A percentile compares a stretch with the other conserved stretches of the same genome.
Conservation (phyloP, 1,139 yeast genomes). For the Geotrichum klebahnii region DNA sequence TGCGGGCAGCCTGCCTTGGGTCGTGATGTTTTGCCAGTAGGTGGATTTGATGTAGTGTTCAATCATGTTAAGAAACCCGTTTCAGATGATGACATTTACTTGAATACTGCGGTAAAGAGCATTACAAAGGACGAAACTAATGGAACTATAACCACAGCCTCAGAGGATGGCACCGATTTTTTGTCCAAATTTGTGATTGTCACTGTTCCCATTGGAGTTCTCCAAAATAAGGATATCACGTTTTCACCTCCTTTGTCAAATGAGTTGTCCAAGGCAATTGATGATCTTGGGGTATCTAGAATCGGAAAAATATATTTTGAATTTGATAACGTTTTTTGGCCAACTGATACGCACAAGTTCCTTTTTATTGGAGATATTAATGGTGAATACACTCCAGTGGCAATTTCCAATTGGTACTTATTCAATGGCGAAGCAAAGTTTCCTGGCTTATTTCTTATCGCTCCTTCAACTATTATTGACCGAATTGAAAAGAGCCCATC, state of each 20-base stretch:
- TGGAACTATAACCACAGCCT: conserved; percentile 29
- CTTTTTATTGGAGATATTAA: conserved; percentile 38
- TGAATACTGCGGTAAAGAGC: conserved; percentile 46
- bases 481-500: conserved; percentile 45
- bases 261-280: conserved; percentile 45
- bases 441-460: conserved; percentile 28
- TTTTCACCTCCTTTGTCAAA: conserved; percentile 41
- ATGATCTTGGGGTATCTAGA: conserved; percentile 59
- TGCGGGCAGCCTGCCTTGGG: conserved; percentile 74
- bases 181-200: conserved; percentile 56
- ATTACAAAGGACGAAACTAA: conserved; percentile 35
- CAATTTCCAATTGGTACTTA: conserved; percentile 45
- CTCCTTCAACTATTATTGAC: conserved; percentile 49
- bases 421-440: conserved; percentile 33
- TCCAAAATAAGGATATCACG: conserved; percentile 48
- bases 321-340: conserved; percentile 71
- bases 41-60: conserved; percentile 50
- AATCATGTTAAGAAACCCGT: conserved; percentile 34
- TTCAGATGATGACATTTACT: conserved; percentile 43
- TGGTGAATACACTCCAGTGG: conserved; percentile 47
- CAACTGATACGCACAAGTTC: conserved; percentile 48
- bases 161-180: conserved; percentile 35
- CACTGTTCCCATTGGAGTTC: conserved; percentile 70
- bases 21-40: conserved; percentile 83
- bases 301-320: conserved; percentile 77